Conservation (phyloP, 306 rosid genomes). For the Pueraria montana region DNA sequence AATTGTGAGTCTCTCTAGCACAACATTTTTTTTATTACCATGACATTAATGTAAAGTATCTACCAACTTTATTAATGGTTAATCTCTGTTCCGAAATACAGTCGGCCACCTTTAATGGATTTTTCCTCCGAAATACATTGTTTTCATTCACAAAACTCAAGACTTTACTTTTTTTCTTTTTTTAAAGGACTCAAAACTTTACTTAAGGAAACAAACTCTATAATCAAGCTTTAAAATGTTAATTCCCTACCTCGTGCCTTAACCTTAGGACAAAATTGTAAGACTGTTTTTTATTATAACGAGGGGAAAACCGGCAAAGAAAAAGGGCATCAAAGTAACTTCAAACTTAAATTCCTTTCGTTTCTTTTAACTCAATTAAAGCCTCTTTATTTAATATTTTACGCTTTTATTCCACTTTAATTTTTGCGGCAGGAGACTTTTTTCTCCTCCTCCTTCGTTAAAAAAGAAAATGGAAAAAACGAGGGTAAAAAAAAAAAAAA, state of each 20-base stretch:
- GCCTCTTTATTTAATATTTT: conserved; percentile 40
- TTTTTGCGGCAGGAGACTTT: conserved; percentile 19
- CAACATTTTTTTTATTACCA: no score
- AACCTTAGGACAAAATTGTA: neutral
- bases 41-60: no score
- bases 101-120: no score
- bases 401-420: neutral
- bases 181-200: no score
- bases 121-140: no score
- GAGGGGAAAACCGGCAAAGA: conserved; percentile 25
- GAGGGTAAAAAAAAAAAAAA: neutral
- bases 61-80: no score
- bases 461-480: neutral
- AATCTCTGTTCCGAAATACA: no score
- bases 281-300: neutral
- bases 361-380: conserved; percentile 43
- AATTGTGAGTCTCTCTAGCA: neutral
- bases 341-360: neutral
- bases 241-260: neutral
- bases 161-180: no score
- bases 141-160: no score
- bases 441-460: neutral
- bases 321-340: conserved; percentile 56
- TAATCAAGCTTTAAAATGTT: neutral
- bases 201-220: no score